Conservation (phyloP, 345 rosid genomes). For the Leavenworthia alabamica region DNA sequence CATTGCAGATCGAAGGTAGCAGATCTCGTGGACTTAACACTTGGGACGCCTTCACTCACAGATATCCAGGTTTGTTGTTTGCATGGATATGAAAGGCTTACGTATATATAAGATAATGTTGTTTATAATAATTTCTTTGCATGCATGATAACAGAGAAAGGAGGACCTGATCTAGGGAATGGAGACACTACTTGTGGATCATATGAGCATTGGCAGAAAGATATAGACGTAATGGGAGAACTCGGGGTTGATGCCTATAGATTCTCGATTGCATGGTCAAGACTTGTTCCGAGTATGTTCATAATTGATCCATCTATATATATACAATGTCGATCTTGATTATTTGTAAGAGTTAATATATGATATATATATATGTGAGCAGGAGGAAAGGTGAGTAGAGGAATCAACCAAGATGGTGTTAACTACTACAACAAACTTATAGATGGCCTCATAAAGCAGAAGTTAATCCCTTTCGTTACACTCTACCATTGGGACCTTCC, state of each 20-base stretch:
- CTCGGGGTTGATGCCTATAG: constrained; percentile 11
- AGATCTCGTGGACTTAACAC: constrained; percentile 29
- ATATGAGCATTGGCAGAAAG: constrained; percentile 15
- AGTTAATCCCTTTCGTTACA: constrained; percentile 38
- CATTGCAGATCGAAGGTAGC: constrained; percentile 40
- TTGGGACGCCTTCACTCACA: constrained; percentile 44
- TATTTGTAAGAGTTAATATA: not conserved
- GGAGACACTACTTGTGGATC: constrained; percentile 32
- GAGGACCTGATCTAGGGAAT: constrained; percentile 32
- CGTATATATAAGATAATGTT: not conserved
- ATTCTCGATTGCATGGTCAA: constrained; percentile 30
- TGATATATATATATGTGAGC: not conserved
- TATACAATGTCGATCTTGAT: not conserved
- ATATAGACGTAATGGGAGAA: not conserved
- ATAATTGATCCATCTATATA: not conserved
- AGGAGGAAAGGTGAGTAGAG: constrained; percentile 38
- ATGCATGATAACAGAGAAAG: constrained; percentile 31
- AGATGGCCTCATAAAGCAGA: constrained; percentile 32
- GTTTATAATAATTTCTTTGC: not conserved
- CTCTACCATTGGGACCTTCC: constrained; percentile 49
- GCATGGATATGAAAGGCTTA: not conserved
- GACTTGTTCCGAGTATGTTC: constrained; percentile 25
- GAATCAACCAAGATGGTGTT: constrained; percentile 37
- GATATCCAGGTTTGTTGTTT: constrained; percentile 32
- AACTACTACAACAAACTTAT: constrained; percentile 38